Percentiles rank a stretch among this genome's conserved stretches.
Evolutionary conservation across 2,329 filamentous ascomycete species (phyloP).

Genomic region (Decorospora gaudefroyi): DNA sequence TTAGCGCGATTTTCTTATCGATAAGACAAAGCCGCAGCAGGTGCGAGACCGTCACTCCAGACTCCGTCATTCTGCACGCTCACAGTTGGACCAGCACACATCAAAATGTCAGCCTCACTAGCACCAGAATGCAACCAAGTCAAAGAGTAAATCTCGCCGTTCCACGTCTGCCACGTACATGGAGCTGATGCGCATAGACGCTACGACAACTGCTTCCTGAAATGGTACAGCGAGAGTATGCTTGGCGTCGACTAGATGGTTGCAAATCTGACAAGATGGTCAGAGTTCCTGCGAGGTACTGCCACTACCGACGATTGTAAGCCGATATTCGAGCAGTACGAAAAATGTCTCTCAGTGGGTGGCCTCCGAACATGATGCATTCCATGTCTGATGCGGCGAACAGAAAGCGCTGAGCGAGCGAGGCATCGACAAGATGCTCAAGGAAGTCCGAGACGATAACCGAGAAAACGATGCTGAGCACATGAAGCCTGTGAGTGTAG

Average conservation of each 20-base stretch:
- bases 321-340: slow-evolving; percentile 84
- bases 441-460: slow-evolving; percentile 86
- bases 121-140: slow-evolving; percentile 93
- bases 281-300: slow-evolving; percentile 84
- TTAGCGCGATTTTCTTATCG: slow-evolving; percentile 36
- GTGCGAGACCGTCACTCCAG: slow-evolving; percentile 18
- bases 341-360: slow-evolving; percentile 78
- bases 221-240: slow-evolving; percentile 99
- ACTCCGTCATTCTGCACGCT: slow-evolving; percentile 7
- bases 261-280: background rate
- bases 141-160: slow-evolving; percentile 74
- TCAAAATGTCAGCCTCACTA: slow-evolving; percentile 85
- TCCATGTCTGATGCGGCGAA: slow-evolving; percentile 12
- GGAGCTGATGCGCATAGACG: slow-evolving; percentile 59
- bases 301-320: slow-evolving; percentile 86
- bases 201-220: slow-evolving; percentile 96
- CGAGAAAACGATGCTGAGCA: slow-evolving; percentile 81
- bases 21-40: slow-evolving; percentile 30
- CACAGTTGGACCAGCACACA: slow-evolving; percentile 4
- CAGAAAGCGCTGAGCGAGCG: slow-evolving; percentile 84
- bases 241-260: background rate
- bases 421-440: slow-evolving; percentile 90
- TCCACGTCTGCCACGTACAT: background rate
- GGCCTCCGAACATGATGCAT: background rate
- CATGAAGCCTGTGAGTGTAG: slow-evolving; percentile 51